phyloP scores from a whole-genome alignment of 1,284 basidiomycete species.

The Malassezia psittaci region DNA sequence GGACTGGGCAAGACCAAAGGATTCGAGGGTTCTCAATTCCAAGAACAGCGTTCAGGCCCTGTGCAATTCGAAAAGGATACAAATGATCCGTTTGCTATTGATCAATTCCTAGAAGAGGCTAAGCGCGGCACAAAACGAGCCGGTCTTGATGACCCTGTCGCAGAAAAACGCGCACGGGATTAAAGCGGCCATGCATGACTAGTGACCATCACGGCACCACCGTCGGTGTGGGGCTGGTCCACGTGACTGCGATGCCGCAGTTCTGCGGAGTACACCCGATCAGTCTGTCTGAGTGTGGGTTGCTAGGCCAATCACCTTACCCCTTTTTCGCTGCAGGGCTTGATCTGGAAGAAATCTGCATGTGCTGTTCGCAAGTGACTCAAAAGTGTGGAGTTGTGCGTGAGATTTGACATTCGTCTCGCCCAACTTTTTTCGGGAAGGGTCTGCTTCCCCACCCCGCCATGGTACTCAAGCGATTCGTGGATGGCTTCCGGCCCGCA shows the following conservation, averaged over 20 bases:
- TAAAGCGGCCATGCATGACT: not conserved
- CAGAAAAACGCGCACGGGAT: slow-evolving; percentile 4
- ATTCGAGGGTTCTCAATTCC: slow-evolving; percentile 75
- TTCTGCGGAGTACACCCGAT: too few relatives aligned
- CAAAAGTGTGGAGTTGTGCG: too few relatives aligned
- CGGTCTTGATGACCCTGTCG: slow-evolving; percentile 10
- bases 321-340: too few relatives aligned
- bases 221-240: too few relatives aligned
- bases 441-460: not conserved
- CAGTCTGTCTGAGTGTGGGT: too few relatives aligned
- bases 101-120: slow-evolving; percentile 93
- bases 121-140: slow-evolving; percentile 72
- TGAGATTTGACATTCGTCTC: too few relatives aligned
- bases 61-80: slow-evolving; percentile 98
- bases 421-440: too few relatives aligned
- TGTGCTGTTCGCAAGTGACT: too few relatives aligned
- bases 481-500: slow-evolving; percentile 11
- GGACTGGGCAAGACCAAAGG: slow-evolving; percentile 67
- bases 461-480: not conserved
- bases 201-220: too few relatives aligned
- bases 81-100: slow-evolving; percentile 89
- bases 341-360: too few relatives aligned
- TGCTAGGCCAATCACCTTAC: too few relatives aligned
- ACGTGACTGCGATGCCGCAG: too few relatives aligned
- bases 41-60: slow-evolving; percentile 66